Evolutionary conservation across 352 stramenopile genomes (phyloP), one percentile per base, ranked within the genome.

Genomic region (Aphanomyces cochlioides): DNA sequence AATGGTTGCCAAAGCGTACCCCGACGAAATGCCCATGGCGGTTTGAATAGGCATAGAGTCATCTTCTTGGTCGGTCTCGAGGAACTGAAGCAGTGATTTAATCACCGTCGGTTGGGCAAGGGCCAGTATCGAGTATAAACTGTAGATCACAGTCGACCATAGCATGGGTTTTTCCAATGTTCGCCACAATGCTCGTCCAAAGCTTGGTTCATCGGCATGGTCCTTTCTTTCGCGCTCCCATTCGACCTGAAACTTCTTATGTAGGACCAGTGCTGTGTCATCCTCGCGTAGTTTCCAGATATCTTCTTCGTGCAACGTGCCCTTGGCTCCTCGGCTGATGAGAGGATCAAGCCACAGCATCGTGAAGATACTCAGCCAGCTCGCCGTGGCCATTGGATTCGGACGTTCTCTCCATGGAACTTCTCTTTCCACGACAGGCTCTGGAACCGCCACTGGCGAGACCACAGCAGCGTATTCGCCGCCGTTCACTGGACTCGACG

Each of bases 331-430:
- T 5, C 72, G 72, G 38, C 37, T 17, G 4, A 90, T 74, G 37
- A 90, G 54, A 34, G 74, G 75, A 36, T 84, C 75, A 28, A 90
- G 54, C 82, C 82, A 90, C 73, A 77, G 82, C 43, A 90, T 76
- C n/a, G 78, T 84, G n/a, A 58, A 19, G 13, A 19, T 10, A 19
- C 50, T 58, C n/a, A 58, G 13, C 50, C 50, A 58, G 50, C 3
- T 58, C 8, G n/a, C 50, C 37, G 8, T 58, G 1, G n/a, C 50
- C 50, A 58, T 58, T 8, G 50, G 50, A 34, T 58, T 10, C 28
- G 50, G 50, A n/a, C 28, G 13, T n/a, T 58, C 50, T 8, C 50
- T n/a, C 50, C 50, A 58, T 21, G 50, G 8, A 13, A 19, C 37
- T 53, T 53, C 45, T 53, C 13, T n/a, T 15, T n/a, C n/a, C 1